phyloP scores from a whole-genome alignment of 495 filamentous ascomycete genomes.

The Glarea lozoyensis region DNA sequence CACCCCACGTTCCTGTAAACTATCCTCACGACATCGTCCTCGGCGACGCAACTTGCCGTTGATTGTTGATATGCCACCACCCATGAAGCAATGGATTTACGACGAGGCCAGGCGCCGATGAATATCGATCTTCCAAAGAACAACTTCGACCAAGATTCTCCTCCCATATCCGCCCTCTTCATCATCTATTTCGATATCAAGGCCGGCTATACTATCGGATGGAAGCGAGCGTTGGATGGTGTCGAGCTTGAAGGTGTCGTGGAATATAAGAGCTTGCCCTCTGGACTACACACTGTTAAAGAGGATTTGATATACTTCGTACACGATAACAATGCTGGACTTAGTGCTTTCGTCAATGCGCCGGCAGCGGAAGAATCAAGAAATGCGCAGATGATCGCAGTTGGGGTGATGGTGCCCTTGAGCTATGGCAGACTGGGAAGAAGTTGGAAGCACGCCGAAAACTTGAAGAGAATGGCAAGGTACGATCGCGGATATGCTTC shows the following conservation, averaged over 20 bases:
- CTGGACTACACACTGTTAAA: slow-evolving; percentile 80
- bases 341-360: slow-evolving; percentile 86
- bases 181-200: slow-evolving; percentile 82
- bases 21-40: not conserved
- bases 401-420: slow-evolving; percentile 78
- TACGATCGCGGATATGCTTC: slow-evolving; percentile 28
- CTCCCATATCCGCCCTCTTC: slow-evolving; percentile 75
- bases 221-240: slow-evolving; percentile 64
- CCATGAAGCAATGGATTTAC: no score
- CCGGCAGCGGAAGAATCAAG: slow-evolving; percentile 67
- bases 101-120: slow-evolving; percentile 41
- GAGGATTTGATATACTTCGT: slow-evolving; percentile 92
- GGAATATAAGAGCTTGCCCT: slow-evolving; percentile 91
- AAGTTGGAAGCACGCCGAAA: slow-evolving; percentile 79
- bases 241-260: slow-evolving; percentile 82
- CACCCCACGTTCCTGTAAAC: not conserved
- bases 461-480: slow-evolving; percentile 65
- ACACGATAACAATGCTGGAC: slow-evolving; percentile 69
- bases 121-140: slow-evolving; percentile 28
- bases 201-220: slow-evolving; percentile 76
- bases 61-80: slow-evolving; percentile 4
- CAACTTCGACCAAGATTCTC: slow-evolving; percentile 38
- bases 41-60: no score
- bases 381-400: slow-evolving; percentile 86
- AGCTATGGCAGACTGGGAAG: slow-evolving; percentile 81